These are phyloP conservation scores for Fusarium sororula DNA, from an alignment of 2,329 filamentous ascomycete species.

Conservation along the genomic window DNA sequence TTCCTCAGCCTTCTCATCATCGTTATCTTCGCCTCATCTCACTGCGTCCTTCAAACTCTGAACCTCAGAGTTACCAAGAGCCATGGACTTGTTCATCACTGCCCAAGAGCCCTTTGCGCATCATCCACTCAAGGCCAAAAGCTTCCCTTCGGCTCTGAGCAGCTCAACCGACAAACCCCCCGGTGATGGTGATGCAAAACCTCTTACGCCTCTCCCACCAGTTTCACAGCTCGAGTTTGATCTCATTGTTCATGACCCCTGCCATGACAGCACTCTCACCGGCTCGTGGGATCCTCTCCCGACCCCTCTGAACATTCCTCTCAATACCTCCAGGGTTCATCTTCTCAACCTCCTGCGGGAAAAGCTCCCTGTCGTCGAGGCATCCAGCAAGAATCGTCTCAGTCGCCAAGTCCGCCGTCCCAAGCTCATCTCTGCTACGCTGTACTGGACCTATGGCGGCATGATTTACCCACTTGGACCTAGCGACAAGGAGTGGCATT, in stretches of 20 bases:
- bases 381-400: background rate
- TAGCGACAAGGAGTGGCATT: constrained; percentile 41
- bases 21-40: background rate
- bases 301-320: constrained; percentile 24
- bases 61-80: background rate
- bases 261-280: constrained; percentile 38
- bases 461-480: constrained; percentile 34
- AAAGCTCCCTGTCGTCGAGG: constrained; percentile 19
- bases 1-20: background rate
- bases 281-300: constrained; percentile 39
- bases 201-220: background rate
- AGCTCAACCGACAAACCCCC: constrained; percentile 10
- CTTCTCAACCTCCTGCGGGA: constrained; percentile 40
- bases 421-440: constrained; percentile 31
- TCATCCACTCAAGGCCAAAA: constrained; percentile 27
- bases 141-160: constrained; percentile 23
- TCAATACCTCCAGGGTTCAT: constrained; percentile 35
- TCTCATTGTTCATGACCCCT: constrained; percentile 35
- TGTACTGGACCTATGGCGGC: constrained; percentile 42
- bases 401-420: constrained; percentile 15
- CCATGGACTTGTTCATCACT: constrained; percentile 42
- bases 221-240: constrained; percentile 35
- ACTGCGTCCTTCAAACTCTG: background rate
- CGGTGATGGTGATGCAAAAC: background rate
- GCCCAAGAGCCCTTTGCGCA: constrained; percentile 39